Percentiles rank a stretch among this genome's conserved stretches.
These are phyloP conservation scores for Escallonia herrerae DNA, from an alignment of 129 eudicot genomes.

Conservation along the genomic window DNA sequence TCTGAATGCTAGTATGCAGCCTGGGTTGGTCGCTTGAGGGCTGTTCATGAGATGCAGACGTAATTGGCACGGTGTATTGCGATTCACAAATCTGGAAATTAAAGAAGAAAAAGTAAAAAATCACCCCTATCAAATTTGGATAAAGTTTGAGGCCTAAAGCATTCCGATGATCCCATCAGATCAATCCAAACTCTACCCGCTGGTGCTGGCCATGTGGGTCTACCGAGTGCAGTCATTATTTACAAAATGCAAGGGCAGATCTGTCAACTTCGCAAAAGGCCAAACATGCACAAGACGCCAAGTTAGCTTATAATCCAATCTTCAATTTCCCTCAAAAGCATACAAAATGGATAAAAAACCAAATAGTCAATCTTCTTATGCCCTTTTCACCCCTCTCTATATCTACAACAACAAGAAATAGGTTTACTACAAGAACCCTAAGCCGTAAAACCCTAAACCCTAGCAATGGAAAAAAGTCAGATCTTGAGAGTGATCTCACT, in stretches of 20 bases:
- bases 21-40: no score
- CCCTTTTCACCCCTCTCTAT: constrained; percentile 41
- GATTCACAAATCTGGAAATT: no score
- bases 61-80: no score
- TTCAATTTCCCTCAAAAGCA: constrained; percentile 29
- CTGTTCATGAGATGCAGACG: no score
- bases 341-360: constrained; percentile 38
- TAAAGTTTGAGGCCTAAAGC: no score
- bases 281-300: constrained; percentile 16
- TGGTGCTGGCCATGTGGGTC: not conserved
- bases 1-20: no score
- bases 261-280: constrained; percentile 14
- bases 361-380: constrained; percentile 38
- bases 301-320: constrained; percentile 35
- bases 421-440: constrained; percentile 13
- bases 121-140: no score
- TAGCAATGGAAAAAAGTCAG: constrained; percentile 19
- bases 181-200: no score
- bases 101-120: no score
- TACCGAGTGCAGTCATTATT: not conserved
- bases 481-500: constrained; percentile 73
- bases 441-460: constrained; percentile 26
- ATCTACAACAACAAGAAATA: not conserved
- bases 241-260: constrained; percentile 17
- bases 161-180: no score